Percentiles rank a stretch among this genome's conserved stretches.
Conservation (phyloP, 2,329 filamentous ascomycete genomes). For the Sclerotinia subarctica region DNA sequence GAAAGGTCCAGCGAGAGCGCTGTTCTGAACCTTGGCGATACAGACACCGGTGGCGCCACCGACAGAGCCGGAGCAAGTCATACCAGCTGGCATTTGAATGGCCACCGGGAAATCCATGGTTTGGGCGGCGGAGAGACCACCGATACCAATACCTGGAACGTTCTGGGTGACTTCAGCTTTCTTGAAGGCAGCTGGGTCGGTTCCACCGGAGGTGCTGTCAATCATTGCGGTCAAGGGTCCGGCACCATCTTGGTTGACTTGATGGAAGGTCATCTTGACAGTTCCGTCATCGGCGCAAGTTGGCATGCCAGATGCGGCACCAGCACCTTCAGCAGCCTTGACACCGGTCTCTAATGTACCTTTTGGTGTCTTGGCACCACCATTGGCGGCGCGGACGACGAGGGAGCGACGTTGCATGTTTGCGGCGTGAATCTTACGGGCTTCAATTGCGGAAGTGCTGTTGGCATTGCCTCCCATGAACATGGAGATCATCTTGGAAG, state of each 20-base stretch:
- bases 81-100: conserved; percentile 63
- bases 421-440: conserved; percentile 72
- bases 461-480: conserved; percentile 55
- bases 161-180: conserved; percentile 56
- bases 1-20: conserved; percentile 60
- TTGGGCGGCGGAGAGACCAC: conserved; percentile 55
- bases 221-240: conserved; percentile 60
- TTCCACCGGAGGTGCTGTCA: conserved; percentile 62
- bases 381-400: conserved; percentile 37
- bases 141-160: conserved; percentile 50
- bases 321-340: conserved; percentile 52
- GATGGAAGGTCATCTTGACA: conserved; percentile 62
- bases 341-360: conserved; percentile 53
- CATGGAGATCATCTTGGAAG: conserved; percentile 52
- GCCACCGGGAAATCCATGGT: conserved; percentile 63
- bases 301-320: conserved; percentile 51
- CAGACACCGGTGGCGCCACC: conserved; percentile 61
- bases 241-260: conserved; percentile 70
- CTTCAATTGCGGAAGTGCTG: conserved; percentile 46
- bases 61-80: conserved; percentile 60
- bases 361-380: conserved; percentile 47
- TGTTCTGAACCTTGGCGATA: conserved; percentile 62
- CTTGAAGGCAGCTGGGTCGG: conserved; percentile 58
- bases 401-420: conserved; percentile 48
- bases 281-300: conserved; percentile 59